These are phyloP conservation scores for Lactarius vividus DNA, from an alignment of 768 basidiomycete species.

Conservation along the genomic window DNA sequence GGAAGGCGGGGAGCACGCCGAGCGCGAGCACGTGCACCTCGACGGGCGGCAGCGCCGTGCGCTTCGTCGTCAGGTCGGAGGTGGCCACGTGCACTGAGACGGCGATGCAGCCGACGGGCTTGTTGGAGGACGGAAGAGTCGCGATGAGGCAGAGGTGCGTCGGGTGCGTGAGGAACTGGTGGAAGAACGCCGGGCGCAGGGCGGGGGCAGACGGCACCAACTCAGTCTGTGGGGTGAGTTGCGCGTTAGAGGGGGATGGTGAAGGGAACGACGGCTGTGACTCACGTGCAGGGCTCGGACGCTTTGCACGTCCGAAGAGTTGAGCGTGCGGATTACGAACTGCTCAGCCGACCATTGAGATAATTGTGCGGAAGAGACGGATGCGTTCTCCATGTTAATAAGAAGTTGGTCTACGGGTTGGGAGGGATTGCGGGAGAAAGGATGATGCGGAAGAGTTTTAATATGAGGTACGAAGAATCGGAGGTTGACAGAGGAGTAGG, in stretches of 20 bases:
- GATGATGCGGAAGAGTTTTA: constrained; percentile 1
- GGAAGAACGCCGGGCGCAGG: constrained; percentile 22
- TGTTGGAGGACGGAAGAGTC: constrained; percentile 13
- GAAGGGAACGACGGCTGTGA: not conserved
- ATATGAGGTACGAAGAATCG: constrained; percentile 10
- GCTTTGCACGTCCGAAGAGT: constrained; percentile 22
- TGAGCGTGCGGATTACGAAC: constrained; percentile 23
- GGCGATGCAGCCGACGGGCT: constrained; percentile 25
- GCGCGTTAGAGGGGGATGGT: not conserved
- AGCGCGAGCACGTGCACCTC: constrained; percentile 52
- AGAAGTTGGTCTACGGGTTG: not conserved
- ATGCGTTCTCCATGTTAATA: constrained; percentile 18
- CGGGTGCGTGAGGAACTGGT: constrained; percentile 24
- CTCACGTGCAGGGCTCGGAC: constrained; percentile 24
- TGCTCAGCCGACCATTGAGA: constrained; percentile 14
- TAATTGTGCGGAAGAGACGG: constrained; percentile 2
- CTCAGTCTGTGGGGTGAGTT: not conserved
- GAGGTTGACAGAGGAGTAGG: constrained; percentile 17
- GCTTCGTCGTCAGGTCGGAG: constrained; percentile 29
- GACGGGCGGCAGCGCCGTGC: constrained; percentile 47
- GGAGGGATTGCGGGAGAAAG: not conserved
- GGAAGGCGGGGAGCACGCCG: constrained; percentile 47
- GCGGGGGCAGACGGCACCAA: constrained; percentile 14
- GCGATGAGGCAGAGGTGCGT: constrained; percentile 25
- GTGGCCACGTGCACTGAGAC: constrained; percentile 32